Conservation (phyloP, 345 rosid species). For the Erysimum cheiranthoides region DNA sequence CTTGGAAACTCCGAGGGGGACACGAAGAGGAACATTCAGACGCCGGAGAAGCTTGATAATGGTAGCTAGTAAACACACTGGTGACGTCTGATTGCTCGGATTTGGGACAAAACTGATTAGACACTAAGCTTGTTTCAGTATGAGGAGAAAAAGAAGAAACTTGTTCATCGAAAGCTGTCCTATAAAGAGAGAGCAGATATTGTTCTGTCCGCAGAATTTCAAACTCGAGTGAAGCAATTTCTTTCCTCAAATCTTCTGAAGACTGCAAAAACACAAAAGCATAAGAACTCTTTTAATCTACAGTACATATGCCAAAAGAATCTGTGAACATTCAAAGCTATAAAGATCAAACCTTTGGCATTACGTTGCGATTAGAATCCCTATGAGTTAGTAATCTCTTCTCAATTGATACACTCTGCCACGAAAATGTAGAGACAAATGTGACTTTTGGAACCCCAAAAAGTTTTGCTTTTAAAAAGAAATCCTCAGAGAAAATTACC, state of each 20-base stretch:
- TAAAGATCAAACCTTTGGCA: slow-evolving; percentile 45
- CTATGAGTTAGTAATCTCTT: slow-evolving; percentile 34
- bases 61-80: slow-evolving; percentile 35
- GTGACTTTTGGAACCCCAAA: slow-evolving; percentile 29
- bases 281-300: neutral
- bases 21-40: slow-evolving; percentile 51
- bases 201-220: slow-evolving; percentile 71
- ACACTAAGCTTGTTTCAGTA: slow-evolving; percentile 33
- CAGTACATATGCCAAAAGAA: neutral
- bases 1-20: slow-evolving; percentile 47
- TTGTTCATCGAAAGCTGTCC: slow-evolving; percentile 69
- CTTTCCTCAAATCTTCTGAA: slow-evolving; percentile 65
- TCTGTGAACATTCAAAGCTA: slow-evolving; percentile 12
- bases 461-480: slow-evolving; percentile 24
- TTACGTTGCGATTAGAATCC: slow-evolving; percentile 32
- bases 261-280: slow-evolving; percentile 51
- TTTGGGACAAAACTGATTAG: slow-evolving; percentile 42
- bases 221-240: slow-evolving; percentile 73
- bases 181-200: slow-evolving; percentile 74
- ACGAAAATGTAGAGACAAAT: slow-evolving; percentile 24
- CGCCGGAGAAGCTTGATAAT: slow-evolving; percentile 53
- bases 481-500: slow-evolving; percentile 3
- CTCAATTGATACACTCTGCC: slow-evolving; percentile 43
- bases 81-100: slow-evolving; percentile 42
- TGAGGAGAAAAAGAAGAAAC: slow-evolving; percentile 37